Percentiles rank a stretch among this genome's conserved stretches.
Conservation (phyloP, 805 yeast genomes). For the Wickerhamiella occidentalis region DNA sequence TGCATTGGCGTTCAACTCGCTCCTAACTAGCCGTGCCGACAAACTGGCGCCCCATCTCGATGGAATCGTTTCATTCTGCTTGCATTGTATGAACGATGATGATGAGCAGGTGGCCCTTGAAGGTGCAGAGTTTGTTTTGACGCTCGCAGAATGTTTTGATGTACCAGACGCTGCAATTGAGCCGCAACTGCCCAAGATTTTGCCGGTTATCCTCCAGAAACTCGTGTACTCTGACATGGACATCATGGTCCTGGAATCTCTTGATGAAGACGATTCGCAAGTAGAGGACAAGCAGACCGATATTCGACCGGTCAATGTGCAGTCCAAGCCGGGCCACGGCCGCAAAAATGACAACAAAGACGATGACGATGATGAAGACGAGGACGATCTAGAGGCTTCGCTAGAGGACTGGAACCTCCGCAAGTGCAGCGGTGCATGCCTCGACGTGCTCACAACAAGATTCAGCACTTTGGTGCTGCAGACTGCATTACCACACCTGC, state of each 20-base stretch:
- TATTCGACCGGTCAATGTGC: constrained; percentile 69
- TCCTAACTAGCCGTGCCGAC: constrained; percentile 70
- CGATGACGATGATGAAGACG: constrained; percentile 54
- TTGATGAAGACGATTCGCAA: constrained; percentile 66
- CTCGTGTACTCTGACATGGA: constrained; percentile 88
- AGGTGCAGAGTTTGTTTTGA: constrained; percentile 82
- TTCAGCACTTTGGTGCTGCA: constrained; percentile 57
- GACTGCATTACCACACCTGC: constrained; percentile 60
- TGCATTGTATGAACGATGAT: constrained; percentile 58
- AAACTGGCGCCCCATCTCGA: constrained; percentile 64
- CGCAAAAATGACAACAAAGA: constrained; percentile 18
- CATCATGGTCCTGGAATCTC: constrained; percentile 45
- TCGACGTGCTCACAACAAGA: constrained; percentile 64
- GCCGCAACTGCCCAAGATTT: constrained; percentile 46
- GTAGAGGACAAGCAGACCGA: constrained; percentile 80
- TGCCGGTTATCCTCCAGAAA: constrained; percentile 66
- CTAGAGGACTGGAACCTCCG: constrained; percentile 79
- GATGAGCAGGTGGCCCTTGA: constrained; percentile 75
- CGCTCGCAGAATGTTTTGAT: constrained; percentile 50
- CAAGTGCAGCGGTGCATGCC: constrained; percentile 87
- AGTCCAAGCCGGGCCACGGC: constrained; percentile 38
- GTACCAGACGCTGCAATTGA: constrained; percentile 39
- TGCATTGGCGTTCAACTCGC: constrained; percentile 58
- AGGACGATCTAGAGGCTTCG: constrained; percentile 56
- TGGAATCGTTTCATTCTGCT: constrained; percentile 76